phyloP scores from a whole-genome alignment of 768 basidiomycete species.

The Macrolepiota fuliginosa region DNA sequence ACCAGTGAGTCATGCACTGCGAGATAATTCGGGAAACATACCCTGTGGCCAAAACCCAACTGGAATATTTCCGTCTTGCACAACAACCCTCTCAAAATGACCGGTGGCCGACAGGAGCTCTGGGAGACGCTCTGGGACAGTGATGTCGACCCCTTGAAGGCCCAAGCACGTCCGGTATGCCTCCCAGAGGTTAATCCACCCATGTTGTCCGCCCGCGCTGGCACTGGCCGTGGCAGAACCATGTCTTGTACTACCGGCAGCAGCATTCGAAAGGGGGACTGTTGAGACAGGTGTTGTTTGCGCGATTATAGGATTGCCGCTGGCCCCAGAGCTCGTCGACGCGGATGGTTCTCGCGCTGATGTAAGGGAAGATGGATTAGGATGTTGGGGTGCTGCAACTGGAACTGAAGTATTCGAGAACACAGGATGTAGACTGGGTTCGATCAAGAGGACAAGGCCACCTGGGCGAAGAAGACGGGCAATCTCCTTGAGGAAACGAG shows the following conservation, averaged over 20 bases:
- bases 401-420: conserved; percentile 16
- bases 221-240: not conserved
- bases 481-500: conserved; percentile 57
- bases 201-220: conserved; percentile 18
- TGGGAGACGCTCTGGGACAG: conserved; percentile 54
- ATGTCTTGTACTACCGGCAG: not conserved
- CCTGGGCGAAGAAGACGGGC: conserved; percentile 68
- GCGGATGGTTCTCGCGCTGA: not conserved
- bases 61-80: conserved; percentile 59
- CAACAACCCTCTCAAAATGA: conserved; percentile 54
- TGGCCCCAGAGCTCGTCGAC: conserved; percentile 14
- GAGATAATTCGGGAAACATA: conserved; percentile 21
- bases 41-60: conserved; percentile 71
- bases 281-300: not conserved
- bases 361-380: not conserved
- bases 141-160: conserved; percentile 51
- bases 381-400: conserved; percentile 19
- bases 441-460: conserved; percentile 66
- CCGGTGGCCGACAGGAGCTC: conserved; percentile 45
- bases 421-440: conserved; percentile 52
- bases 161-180: conserved; percentile 55
- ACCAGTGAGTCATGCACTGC: not conserved
- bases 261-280: not conserved
- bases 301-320: conserved; percentile 27
- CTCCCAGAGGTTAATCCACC: conserved; percentile 67